Evolutionary conservation across 345 rosid species (phyloP).

Genomic region (Salix arbutifolia): DNA sequence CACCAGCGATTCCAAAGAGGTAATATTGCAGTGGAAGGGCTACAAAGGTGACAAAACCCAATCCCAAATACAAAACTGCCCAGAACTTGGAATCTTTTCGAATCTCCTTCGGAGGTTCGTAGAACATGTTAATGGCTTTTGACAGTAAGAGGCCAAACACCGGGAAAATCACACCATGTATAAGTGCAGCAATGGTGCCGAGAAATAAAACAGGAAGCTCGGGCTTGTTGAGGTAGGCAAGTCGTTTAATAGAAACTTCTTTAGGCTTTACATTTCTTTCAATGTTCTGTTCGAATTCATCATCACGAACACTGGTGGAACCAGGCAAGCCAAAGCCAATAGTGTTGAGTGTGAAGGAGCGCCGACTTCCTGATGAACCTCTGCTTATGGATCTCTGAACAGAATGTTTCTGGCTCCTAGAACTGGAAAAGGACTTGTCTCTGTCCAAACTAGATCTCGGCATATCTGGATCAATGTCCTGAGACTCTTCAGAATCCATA

Average conservation of each 20-base stretch:
- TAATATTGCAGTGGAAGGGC: slow-evolving; percentile 59
- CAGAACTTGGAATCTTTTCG: slow-evolving; percentile 54
- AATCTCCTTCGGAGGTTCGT: slow-evolving; percentile 36
- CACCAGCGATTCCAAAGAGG: slow-evolving; percentile 76
- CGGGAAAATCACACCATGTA: slow-evolving; percentile 64
- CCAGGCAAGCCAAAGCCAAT: slow-evolving; percentile 31
- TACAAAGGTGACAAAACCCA: slow-evolving; percentile 34
- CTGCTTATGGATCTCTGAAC: slow-evolving; percentile 35
- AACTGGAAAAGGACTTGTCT: slow-evolving; percentile 15
- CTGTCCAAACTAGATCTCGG: slow-evolving; percentile 11
- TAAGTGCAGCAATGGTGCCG: slow-evolving; percentile 56
- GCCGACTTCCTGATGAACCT: slow-evolving; percentile 42
- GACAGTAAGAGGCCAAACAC: slow-evolving; percentile 73
- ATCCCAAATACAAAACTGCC: slow-evolving; percentile 44
- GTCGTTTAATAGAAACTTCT: slow-evolving; percentile 49
- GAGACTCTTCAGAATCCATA: slow-evolving; percentile 28
- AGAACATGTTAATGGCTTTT: slow-evolving; percentile 61
- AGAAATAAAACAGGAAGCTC: slow-evolving; percentile 52
- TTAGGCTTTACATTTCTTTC: slow-evolving; percentile 25
- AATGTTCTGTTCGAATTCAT: slow-evolving; percentile 7
- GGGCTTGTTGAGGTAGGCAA: slow-evolving; percentile 69
- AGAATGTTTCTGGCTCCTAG: slow-evolving; percentile 28
- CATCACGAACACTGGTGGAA: slow-evolving; percentile 12
- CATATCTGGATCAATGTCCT: slow-evolving; percentile 3
- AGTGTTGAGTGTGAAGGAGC: slow-evolving; percentile 30